phyloP scores from a whole-genome alignment of 192 early-diverging fungal genomes.

The Coemansia sp. region DNA sequence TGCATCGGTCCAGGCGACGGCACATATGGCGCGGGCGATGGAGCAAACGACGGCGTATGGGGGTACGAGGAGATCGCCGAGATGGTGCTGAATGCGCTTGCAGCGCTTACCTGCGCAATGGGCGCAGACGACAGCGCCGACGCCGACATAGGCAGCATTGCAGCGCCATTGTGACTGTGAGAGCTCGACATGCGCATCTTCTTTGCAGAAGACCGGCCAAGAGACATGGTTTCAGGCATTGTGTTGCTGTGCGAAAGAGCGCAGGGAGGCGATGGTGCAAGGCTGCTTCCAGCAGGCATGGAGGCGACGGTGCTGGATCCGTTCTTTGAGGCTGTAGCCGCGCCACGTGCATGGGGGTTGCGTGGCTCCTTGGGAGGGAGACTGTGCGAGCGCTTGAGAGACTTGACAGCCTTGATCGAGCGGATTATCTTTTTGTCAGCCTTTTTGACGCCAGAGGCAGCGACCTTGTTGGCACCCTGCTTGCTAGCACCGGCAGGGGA shows the following conservation, averaged over 20 bases:
- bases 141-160: neutral
- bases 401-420: constrained; percentile 43
- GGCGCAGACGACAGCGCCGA: constrained; percentile 14
- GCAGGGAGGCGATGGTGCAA: constrained; percentile 17
- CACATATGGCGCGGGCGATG: constrained; percentile 31
- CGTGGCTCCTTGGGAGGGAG: constrained; percentile 50
- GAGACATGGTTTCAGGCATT: constrained; percentile 18
- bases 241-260: constrained; percentile 39
- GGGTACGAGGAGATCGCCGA: constrained; percentile 25
- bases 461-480: neutral
- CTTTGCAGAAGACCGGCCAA: constrained; percentile 32
- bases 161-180: constrained; percentile 33
- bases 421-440: constrained; percentile 43
- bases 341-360: constrained; percentile 15
- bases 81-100: constrained; percentile 4
- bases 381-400: constrained; percentile 56
- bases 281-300: constrained; percentile 14
- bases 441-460: constrained; percentile 20
- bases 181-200: constrained; percentile 56
- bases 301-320: constrained; percentile 11
- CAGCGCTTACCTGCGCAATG: constrained; percentile 6
- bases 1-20: constrained; percentile 30
- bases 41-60: constrained; percentile 39
- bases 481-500: neutral
- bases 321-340: neutral